phyloP scores from a whole-genome alignment of 2,329 filamentous ascomycete species.

The Phyllosticta paracitricarpa region DNA sequence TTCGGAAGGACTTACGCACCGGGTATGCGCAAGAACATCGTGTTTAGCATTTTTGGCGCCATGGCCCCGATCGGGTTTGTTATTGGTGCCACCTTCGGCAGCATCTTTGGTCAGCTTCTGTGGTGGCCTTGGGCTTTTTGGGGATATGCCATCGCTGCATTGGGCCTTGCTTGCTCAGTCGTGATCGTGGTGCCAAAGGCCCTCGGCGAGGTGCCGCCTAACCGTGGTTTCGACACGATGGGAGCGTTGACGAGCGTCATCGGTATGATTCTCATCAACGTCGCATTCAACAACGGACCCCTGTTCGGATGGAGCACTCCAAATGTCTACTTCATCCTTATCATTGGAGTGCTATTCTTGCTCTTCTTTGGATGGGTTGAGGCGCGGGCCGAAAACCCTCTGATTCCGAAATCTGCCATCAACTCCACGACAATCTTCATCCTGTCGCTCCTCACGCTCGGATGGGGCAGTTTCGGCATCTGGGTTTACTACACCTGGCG shows the following conservation, averaged over 20 bases:
- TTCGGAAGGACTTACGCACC: conserved; percentile 25
- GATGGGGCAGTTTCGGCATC: conserved; percentile 22
- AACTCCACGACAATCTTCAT: conserved; percentile 21
- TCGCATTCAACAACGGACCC: conserved; percentile 22
- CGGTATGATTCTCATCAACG: conserved; percentile 20
- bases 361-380: conserved; percentile 20
- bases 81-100: conserved; percentile 23
- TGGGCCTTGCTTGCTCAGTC: conserved; percentile 11
- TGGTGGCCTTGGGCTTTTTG: conserved; percentile 27
- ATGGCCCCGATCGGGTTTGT: conserved; percentile 27
- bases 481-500: conserved; percentile 30
- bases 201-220: conserved; percentile 12
- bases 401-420: conserved; percentile 20
- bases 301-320: conserved; percentile 19
- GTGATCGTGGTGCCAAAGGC: conserved; percentile 14
- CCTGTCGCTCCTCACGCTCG: conserved; percentile 19
- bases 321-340: conserved; percentile 20
- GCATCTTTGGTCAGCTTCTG: conserved; percentile 23
- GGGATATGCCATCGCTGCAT: conserved; percentile 15
- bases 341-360: conserved; percentile 19
- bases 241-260: conserved; percentile 17
- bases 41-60: conserved; percentile 29
- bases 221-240: conserved; percentile 19
- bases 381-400: conserved; percentile 17
- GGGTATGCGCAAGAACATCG: conserved; percentile 29